phyloP scores from a whole-genome alignment of 495 filamentous ascomycete species.

The Bathelium albidoporum region DNA sequence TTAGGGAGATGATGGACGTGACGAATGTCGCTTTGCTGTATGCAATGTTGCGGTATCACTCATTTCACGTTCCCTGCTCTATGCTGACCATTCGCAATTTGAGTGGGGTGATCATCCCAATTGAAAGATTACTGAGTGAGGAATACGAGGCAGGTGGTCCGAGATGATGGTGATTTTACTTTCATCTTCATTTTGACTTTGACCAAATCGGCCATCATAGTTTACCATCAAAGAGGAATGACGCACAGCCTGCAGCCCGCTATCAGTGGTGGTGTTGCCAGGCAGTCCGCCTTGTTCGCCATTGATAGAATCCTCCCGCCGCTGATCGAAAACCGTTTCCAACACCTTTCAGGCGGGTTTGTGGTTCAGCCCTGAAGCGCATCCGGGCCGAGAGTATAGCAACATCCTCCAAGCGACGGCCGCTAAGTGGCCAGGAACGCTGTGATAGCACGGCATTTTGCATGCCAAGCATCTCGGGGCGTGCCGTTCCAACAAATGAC shows the following conservation, averaged over 20 bases:
- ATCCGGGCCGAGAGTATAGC: background rate
- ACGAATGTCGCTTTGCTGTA: background rate
- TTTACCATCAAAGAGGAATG: background rate
- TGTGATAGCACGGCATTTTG: background rate
- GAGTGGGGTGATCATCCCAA: background rate
- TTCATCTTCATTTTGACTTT: background rate
- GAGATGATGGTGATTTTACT: background rate
- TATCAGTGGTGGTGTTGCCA: background rate
- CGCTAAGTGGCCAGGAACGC: background rate
- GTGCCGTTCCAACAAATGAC: slow-evolving; percentile 6
- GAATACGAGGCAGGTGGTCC: background rate
- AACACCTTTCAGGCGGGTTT: background rate
- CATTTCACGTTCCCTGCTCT: background rate
- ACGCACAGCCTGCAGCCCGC: background rate
- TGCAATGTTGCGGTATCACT: background rate
- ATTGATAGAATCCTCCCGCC: slow-evolving; percentile 1
- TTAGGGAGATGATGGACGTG: background rate
- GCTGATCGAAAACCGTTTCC: background rate
- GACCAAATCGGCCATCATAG: background rate
- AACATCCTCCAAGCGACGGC: background rate
- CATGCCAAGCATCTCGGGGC: background rate
- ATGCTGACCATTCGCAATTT: background rate
- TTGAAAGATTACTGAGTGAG: background rate
- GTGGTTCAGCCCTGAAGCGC: background rate
- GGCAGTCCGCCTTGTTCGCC: background rate